phyloP scores from a whole-genome alignment of 2,329 filamentous ascomycete genomes.

The Tothia fuscella region DNA sequence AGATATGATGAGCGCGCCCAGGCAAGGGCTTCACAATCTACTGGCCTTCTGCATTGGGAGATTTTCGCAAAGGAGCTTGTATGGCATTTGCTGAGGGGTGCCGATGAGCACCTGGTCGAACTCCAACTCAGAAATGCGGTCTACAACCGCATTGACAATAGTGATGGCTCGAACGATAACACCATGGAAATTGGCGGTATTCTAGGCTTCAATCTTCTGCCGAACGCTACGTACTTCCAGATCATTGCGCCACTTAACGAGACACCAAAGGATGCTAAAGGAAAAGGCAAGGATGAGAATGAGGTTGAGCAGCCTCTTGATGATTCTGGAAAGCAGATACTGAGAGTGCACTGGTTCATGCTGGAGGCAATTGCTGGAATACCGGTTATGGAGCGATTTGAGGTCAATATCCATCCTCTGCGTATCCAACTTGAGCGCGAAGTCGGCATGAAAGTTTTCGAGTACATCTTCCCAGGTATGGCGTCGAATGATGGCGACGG shows the following conservation, averaged over 20 bases:
- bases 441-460: conserved; percentile 83
- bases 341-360: conserved; percentile 84
- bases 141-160: conserved; percentile 93
- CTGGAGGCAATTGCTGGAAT: conserved; percentile 96
- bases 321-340: background rate
- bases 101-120: conserved; percentile 78
- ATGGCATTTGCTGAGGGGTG: conserved; percentile 88
- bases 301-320: conserved; percentile 29
- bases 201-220: conserved; percentile 77
- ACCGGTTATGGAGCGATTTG: conserved; percentile 92
- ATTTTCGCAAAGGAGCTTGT: conserved; percentile 92
- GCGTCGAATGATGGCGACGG: conserved; percentile 36
- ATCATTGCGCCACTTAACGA: conserved; percentile 89
- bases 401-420: conserved; percentile 84
- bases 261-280: conserved; percentile 39
- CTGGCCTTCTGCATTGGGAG: conserved; percentile 77
- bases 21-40: conserved; percentile 48
- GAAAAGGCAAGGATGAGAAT: conserved; percentile 44
- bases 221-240: conserved; percentile 84
- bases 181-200: conserved; percentile 79
- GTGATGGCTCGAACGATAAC: conserved; percentile 93
- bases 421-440: conserved; percentile 90
- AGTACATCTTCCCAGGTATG: conserved; percentile 91
- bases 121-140: conserved; percentile 83
- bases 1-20: conserved; percentile 59